Evolutionary conservation across 2,329 filamentous ascomycete species (phyloP), one percentile per base, ranked within the genome.

Genomic region (Juglanconis juglandina): DNA sequence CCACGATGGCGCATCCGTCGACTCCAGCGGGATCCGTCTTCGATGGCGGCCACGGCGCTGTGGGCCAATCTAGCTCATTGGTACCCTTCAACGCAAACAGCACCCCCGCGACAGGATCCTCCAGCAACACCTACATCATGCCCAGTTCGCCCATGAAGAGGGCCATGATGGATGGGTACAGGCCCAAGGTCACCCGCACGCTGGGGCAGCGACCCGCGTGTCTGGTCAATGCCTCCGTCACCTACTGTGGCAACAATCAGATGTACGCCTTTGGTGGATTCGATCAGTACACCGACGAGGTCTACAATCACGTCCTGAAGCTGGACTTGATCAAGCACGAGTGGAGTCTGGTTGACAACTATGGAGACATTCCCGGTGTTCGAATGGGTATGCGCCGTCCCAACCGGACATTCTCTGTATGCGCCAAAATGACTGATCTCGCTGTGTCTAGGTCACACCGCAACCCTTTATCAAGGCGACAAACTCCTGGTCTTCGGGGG

Each of bases 211-310:
- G 93, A 66, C 95, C 95, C 42, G 93, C 95, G 41, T 98, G 94
- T 71, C 82, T 99, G 53, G 94, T 99, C 67, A 99, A 99, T 79
- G 95, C 95, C 56, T 98, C 95, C 1, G 94, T 98, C 63, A 99
- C 95, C n/a, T 97, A 96, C 74, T 96, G 95, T 70, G 93, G 93
- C 62, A 95, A 96, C 76, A 95, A 98, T 73, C 88, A 95, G 75
- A 98, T 99, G 68, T 98, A 96, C 75, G 95, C 94, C 10, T 99
- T 99, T 79, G 95, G 95, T 48, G 95, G 95, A 17, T 99, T 99
- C 71, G 95, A 99, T 72, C 94, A 98, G 75, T 98, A 96, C 72
- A 99, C 95, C 0, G 95, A 99, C 73, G 95, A 99, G 79, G 91
- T 99, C 17, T 99, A 99, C 77, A 99, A 99, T 71, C 95, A 99